These are phyloP conservation scores for Amaranthus cruentus DNA, from an alignment of 148 eudicot species.

Conservation along the genomic window DNA sequence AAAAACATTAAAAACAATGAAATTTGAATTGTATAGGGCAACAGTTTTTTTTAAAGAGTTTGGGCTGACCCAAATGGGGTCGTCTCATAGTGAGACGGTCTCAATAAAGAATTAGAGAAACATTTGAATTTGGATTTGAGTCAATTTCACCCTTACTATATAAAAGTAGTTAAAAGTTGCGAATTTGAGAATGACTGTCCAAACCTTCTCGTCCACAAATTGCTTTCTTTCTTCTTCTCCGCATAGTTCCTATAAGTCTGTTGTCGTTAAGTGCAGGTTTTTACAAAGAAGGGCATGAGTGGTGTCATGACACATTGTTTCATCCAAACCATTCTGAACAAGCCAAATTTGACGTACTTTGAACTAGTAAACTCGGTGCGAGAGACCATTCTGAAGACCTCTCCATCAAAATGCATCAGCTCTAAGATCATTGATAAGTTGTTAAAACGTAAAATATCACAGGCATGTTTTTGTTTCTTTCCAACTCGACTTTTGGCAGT, in stretches of 20 bases:
- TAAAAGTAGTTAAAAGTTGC: too few relatives aligned
- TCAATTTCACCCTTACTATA: too few relatives aligned
- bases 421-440: slow-evolving; percentile 34
- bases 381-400: slow-evolving; percentile 27
- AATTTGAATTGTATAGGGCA: too few relatives aligned
- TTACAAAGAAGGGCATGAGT: slow-evolving; percentile 40
- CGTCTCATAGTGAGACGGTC: too few relatives aligned
- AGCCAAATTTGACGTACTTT: slow-evolving; percentile 31
- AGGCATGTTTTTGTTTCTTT: slow-evolving; percentile 25
- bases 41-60: too few relatives aligned
- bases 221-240: neutral
- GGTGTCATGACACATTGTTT: slow-evolving; percentile 49
- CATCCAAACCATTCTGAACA: slow-evolving; percentile 29
- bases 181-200: too few relatives aligned
- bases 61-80: too few relatives aligned
- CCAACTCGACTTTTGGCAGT: neutral
- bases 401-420: slow-evolving; percentile 28
- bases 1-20: too few relatives aligned
- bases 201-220: neutral
- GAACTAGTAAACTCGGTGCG: slow-evolving; percentile 32
- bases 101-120: too few relatives aligned
- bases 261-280: slow-evolving; percentile 37
- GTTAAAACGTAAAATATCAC: slow-evolving; percentile 29
- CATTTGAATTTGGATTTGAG: too few relatives aligned
- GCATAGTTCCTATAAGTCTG: neutral